A percentile compares a stretch with the other conserved stretches of the same genome.
phyloP scores from a whole-genome alignment of 192 early-diverging fungal species.

The Glomus cerebriforme region DNA sequence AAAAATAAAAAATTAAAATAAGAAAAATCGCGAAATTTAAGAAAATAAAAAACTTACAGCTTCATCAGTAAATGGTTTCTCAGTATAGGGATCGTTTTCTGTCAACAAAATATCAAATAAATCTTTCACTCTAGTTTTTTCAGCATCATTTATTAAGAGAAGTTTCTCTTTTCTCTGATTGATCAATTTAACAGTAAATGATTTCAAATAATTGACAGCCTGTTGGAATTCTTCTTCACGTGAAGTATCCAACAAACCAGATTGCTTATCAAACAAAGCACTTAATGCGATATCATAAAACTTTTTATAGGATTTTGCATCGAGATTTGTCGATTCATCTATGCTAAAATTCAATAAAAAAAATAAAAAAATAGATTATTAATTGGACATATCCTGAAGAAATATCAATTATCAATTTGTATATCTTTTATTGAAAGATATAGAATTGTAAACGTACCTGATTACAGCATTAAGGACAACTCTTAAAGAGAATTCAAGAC shows the following conservation, averaged over 20 bases:
- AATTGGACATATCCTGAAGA: too few relatives aligned
- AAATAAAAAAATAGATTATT: too few relatives aligned
- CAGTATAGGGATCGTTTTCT: constrained; percentile 18
- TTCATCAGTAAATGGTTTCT: constrained; percentile 3
- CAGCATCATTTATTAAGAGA: neutral
- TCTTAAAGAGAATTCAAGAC: neutral
- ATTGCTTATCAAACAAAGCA: constrained; percentile 17
- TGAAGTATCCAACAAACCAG: neutral
- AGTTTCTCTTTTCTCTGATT: neutral
- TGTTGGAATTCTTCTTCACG: neutral
- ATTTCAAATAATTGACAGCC: neutral
- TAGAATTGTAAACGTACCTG: neutral
- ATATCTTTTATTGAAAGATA: neutral
- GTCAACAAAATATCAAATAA: constrained; percentile 2
- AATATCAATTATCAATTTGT: too few relatives aligned
- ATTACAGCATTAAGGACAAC: neutral
- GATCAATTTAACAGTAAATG: neutral
- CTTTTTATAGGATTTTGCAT: neutral
- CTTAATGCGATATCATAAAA: neutral
- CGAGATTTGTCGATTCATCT: neutral
- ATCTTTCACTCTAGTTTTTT: neutral
- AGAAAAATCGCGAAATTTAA: neutral
- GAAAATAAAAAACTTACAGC: neutral
- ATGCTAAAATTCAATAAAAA: neutral
- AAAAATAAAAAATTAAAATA: neutral